Evolutionary conservation across 306 rosid species (phyloP).

Genomic region (Cucurbita argyrosperma): DNA sequence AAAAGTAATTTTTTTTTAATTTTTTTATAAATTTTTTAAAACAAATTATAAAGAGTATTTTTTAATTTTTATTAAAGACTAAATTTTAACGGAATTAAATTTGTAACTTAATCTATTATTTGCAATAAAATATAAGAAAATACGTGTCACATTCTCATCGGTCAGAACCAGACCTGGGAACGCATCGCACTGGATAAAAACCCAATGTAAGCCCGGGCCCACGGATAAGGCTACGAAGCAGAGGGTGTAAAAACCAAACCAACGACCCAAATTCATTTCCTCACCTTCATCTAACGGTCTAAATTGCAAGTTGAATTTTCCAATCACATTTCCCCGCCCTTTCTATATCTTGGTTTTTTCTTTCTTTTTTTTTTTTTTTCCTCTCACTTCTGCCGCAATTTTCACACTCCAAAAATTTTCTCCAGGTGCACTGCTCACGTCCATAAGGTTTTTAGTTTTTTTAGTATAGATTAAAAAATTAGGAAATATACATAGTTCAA

Average conservation of each 20-base stretch:
- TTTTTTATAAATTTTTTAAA: too few relatives aligned
- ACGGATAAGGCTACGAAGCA: conserved; percentile 4
- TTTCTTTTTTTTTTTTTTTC: background rate
- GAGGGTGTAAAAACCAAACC: background rate
- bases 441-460: background rate
- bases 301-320: conserved; percentile 7
- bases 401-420: background rate
- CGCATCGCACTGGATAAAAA: background rate
- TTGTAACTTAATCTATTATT: too few relatives aligned
- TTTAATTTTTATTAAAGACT: too few relatives aligned
- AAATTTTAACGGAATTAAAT: too few relatives aligned
- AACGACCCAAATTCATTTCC: conserved; percentile 24
- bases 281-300: conserved; percentile 39
- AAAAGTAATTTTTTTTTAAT: too few relatives aligned
- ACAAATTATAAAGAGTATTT: too few relatives aligned
- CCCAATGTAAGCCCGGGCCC: background rate
- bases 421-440: conserved; percentile 3
- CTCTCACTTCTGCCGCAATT: background rate
- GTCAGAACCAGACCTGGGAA: background rate
- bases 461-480: background rate
- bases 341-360: background rate
- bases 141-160: background rate
- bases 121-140: too few relatives aligned
- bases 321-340: background rate
- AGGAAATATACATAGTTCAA: background rate